A percentile compares a stretch with the other conserved stretches of the same genome.
Evolutionary conservation across 1,284 basidiomycete genomes (phyloP).

Genomic region (Amylostereum areolatum): DNA sequence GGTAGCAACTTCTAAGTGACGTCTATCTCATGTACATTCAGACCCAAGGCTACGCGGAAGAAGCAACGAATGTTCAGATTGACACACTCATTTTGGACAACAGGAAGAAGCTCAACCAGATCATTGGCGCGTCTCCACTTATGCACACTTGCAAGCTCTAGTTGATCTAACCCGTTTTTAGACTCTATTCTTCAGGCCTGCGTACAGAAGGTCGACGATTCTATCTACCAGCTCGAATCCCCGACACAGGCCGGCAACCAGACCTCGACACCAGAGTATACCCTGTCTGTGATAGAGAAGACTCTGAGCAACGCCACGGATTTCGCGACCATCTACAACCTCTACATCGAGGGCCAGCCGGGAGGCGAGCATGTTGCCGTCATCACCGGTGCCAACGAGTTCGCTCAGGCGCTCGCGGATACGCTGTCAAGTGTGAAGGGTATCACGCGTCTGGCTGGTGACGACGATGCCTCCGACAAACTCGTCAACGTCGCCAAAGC

Average conservation of each 20-base stretch:
- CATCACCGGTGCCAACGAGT: constrained; percentile 95
- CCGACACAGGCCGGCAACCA: constrained; percentile 91
- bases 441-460: constrained; percentile 86
- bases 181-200: constrained; percentile 97
- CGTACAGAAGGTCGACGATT: constrained; percentile 95
- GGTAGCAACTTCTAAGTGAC: neutral
- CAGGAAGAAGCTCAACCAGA: constrained; percentile 95
- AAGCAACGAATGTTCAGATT: constrained; percentile 92
- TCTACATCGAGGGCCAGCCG: constrained; percentile 82
- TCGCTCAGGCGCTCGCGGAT: constrained; percentile 90
- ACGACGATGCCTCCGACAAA: constrained; percentile 89
- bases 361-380: constrained; percentile 97
- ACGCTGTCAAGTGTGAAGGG: constrained; percentile 94
- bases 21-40: constrained; percentile 25
- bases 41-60: constrained; percentile 81
- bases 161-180: constrained; percentile 21
- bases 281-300: constrained; percentile 96
- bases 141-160: constrained; percentile 2
- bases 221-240: constrained; percentile 96
- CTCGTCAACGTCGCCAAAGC: constrained; percentile 81
- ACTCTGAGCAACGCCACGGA: constrained; percentile 91
- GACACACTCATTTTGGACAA: constrained; percentile 97
- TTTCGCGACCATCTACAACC: constrained; percentile 92
- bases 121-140: constrained; percentile 87
- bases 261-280: constrained; percentile 96